Percentiles rank a stretch among this genome's conserved stretches.
Conservation (phyloP, 2,329 filamentous ascomycete species). For the Rhynchosporium secalis region DNA sequence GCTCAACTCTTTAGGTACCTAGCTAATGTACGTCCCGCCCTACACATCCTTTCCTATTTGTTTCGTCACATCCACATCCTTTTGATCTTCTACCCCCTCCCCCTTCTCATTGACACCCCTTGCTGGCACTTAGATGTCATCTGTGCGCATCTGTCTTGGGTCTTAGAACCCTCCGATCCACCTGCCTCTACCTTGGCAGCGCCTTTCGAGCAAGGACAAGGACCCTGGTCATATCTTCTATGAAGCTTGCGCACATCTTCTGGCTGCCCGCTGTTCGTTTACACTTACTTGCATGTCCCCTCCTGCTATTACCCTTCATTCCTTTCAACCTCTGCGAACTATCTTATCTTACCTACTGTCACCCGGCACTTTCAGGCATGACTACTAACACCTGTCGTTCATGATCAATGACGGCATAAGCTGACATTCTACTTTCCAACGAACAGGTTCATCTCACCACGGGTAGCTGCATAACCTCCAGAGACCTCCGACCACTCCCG, state of each 20-base stretch:
- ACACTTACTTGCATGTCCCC: slow-evolving; percentile 14
- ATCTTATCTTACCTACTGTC: slow-evolving; percentile 17
- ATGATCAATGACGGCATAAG: slow-evolving; percentile 32
- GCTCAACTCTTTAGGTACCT: neutral
- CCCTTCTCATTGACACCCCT: slow-evolving; percentile 27
- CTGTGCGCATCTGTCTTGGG: slow-evolving; percentile 30
- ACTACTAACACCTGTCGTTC: slow-evolving; percentile 12
- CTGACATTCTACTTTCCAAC: slow-evolving; percentile 29
- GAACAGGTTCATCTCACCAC: slow-evolving; percentile 36
- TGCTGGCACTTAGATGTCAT: slow-evolving; percentile 33
- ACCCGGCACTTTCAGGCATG: slow-evolving; percentile 32
- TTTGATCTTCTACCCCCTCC: slow-evolving; percentile 3
- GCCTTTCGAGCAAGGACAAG: slow-evolving; percentile 6
- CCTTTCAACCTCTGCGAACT: slow-evolving; percentile 7
- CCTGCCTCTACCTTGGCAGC: slow-evolving; percentile 2
- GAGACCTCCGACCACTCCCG: slow-evolving; percentile 29
- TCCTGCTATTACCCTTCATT: slow-evolving; percentile 7
- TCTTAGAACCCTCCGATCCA: slow-evolving; percentile 14
- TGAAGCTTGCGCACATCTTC: slow-evolving; percentile 14
- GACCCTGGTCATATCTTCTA: slow-evolving; percentile 19
- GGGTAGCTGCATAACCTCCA: slow-evolving; percentile 40
- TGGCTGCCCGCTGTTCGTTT: slow-evolving; percentile 9
- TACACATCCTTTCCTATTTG: slow-evolving; percentile 1
- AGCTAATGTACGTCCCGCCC: slow-evolving; percentile 9
- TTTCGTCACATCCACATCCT: slow-evolving; percentile 3